Evolutionary conservation across 805 yeast genomes (phyloP).

Genomic region (Torulaspora franciscae): DNA sequence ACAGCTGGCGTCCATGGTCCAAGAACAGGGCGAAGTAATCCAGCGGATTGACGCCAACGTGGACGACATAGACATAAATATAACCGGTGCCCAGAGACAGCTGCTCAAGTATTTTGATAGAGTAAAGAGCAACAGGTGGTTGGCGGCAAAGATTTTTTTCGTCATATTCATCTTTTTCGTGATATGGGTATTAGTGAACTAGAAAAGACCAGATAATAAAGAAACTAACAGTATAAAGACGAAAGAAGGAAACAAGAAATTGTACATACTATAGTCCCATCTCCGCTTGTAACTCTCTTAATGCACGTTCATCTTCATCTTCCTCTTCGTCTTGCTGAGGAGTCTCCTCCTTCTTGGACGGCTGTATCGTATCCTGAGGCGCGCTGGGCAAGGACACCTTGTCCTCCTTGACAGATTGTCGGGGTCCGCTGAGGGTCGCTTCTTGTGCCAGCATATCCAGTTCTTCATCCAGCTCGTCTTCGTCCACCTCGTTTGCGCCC

Average conservation of each 20-base stretch:
- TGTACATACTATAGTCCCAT: conserved; percentile 58
- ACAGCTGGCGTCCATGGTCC: conserved; percentile 95
- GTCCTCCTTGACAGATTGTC: conserved; percentile 8
- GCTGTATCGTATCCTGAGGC: conserved; percentile 35
- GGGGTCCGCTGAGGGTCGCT: conserved; percentile 51
- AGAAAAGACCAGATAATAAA: conserved; percentile 6
- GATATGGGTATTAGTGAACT: conserved; percentile 75
- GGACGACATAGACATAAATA: conserved; percentile 85
- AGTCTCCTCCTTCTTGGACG: conserved; percentile 12
- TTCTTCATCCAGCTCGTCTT: conserved; percentile 93
- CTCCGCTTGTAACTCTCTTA: conserved; percentile 76
- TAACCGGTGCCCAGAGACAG: conserved; percentile 91
- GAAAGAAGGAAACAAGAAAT: not conserved
- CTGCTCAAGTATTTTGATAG: conserved; percentile 82
- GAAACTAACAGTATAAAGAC: not conserved
- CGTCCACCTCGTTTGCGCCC: conserved; percentile 58
- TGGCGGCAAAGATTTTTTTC: conserved; percentile 84
- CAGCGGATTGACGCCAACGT: conserved; percentile 94
- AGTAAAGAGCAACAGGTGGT: conserved; percentile 87
- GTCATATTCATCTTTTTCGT: conserved; percentile 71
- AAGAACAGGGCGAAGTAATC: conserved; percentile 93
- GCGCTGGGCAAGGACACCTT: conserved; percentile 45
- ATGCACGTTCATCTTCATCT: conserved; percentile 80
- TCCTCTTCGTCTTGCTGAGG: conserved; percentile 51
- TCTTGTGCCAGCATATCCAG: conserved; percentile 84